Conservation (phyloP, 2,329 filamentous ascomycete genomes). For the Aspergillus calidoustus region DNA sequence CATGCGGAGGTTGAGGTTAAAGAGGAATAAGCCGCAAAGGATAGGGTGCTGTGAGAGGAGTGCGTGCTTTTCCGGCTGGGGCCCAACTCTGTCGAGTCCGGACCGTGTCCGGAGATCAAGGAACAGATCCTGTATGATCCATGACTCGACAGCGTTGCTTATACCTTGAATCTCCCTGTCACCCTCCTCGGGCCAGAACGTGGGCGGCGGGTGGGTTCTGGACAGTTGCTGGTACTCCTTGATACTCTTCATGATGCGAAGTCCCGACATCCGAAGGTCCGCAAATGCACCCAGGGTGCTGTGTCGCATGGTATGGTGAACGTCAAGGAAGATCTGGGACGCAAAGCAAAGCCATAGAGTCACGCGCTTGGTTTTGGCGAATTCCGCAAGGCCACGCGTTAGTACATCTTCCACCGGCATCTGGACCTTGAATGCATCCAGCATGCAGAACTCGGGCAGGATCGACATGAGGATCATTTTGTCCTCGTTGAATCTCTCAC, state of each 20-base stretch:
- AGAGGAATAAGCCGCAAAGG: constrained; percentile 31
- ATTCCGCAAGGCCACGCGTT: constrained; percentile 32
- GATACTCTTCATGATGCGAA: constrained; percentile 33
- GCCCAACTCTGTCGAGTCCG: constrained; percentile 4
- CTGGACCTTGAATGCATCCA: constrained; percentile 22
- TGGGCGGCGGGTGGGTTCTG: constrained; percentile 27
- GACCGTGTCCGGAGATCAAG: constrained; percentile 16
- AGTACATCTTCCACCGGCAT: constrained; percentile 37
- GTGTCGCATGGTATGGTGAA: constrained; percentile 39
- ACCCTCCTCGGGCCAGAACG: constrained; percentile 33
- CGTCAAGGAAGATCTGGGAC: constrained; percentile 39
- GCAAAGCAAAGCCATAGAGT: constrained; percentile 38
- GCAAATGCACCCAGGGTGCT: constrained; percentile 25
- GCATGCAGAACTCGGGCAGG: constrained; percentile 36
- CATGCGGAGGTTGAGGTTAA: constrained; percentile 21
- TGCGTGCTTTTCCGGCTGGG: constrained; percentile 26
- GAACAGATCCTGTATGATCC: constrained; percentile 29
- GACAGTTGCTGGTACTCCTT: constrained; percentile 31
- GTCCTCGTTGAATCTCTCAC: constrained; percentile 41
- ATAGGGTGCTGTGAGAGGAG: constrained; percentile 32
- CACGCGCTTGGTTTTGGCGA: constrained; percentile 32
- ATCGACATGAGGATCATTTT: too few relatives aligned
- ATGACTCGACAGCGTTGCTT: constrained; percentile 18
- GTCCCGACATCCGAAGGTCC: constrained; percentile 32
- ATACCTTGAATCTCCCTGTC: constrained; percentile 29